These are phyloP conservation scores for Phaffia australis DNA, from an alignment of 768 basidiomycete species.

Conservation along the genomic window DNA sequence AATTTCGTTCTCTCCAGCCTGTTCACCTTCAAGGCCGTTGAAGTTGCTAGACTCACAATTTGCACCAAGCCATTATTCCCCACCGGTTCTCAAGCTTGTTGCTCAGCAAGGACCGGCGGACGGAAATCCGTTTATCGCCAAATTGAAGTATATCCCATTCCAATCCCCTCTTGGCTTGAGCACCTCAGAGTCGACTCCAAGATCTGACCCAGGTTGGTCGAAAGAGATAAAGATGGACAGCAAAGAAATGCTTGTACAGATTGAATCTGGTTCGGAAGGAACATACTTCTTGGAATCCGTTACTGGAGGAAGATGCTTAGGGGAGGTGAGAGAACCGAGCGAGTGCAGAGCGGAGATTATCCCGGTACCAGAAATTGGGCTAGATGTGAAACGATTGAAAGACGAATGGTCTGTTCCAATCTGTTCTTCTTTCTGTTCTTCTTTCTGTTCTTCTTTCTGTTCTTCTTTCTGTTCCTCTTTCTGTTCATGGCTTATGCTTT, in stretches of 20 bases:
- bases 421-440: background rate
- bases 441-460: background rate
- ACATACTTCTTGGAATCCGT: constrained; percentile 9
- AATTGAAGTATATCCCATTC: constrained; percentile 44
- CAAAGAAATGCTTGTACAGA: constrained; percentile 40
- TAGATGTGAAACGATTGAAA: constrained; percentile 16
- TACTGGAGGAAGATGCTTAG: constrained; percentile 12
- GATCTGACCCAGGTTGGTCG: constrained; percentile 46
- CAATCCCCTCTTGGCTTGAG: constrained; percentile 43
- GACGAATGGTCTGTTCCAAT: constrained; percentile 22
- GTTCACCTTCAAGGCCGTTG: constrained; percentile 15
- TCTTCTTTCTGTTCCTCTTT: constrained; percentile 12
- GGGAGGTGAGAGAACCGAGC: constrained; percentile 24
- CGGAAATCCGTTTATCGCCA: constrained; percentile 46
- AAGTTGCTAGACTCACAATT: constrained; percentile 11
- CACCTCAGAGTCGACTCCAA: constrained; percentile 30
- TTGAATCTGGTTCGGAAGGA: constrained; percentile 8
- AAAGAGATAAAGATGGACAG: constrained; percentile 50
- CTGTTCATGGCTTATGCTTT: background rate
- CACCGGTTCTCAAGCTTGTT: constrained; percentile 43
- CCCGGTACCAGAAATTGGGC: constrained; percentile 1
- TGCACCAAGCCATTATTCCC: constrained; percentile 55
- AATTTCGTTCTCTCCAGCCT: constrained; percentile 5
- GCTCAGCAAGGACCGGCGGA: constrained; percentile 51
- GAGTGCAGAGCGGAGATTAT: constrained; percentile 13